Evolutionary conservation across 1,284 basidiomycete species (phyloP), one percentile per base, ranked within the genome.

Genomic region (Fistulina hepatica): DNA sequence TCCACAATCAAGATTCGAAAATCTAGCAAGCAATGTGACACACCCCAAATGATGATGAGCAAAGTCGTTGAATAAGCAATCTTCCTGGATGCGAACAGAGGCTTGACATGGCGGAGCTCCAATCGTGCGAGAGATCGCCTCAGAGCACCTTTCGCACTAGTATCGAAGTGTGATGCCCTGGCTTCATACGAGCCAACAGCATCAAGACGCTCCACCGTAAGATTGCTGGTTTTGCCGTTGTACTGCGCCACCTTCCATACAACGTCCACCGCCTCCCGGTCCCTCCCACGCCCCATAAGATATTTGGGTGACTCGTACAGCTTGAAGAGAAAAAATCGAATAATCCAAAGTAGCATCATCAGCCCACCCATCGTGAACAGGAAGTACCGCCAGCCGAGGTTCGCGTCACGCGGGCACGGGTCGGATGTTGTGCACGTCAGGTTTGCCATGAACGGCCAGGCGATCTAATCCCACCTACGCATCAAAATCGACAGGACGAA

Each of bases 341-440:
- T 53, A 37, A 71, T 48, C 63, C 74, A 85, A 28, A 81, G 61
- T 21, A 76, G 34, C 41, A 83, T 58, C 56, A 73, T 80, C 28
- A 81, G 52, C 3, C 70, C 75, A 10, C 76, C 76, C 55, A 79
- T 69, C 15, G 67, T 59, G 52, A 69, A 76, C 10, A 80, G 58
- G 48, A 75, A 74, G 52, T 81, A 82, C 9, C 83, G 64, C 83
- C 83, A 86, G 17, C 82, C 83, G 58, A 68, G 57, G 43, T 79
- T 76, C n/a, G 63, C 58, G 3, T 53, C 52, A 10, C 53, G 59
- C 0, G 57, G 49, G 42, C 71, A 73, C 19, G 63, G 42, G 25
- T 57, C 54, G 6, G 58, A 54, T 12, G 57, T 50, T 0, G 59
- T 48, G 44, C 77, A 80, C 3, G 77, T 78, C 48, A 66, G 77